Evolutionary conservation across 192 early-diverging fungal species (phyloP).

Genomic region (Podochytrium sp.): DNA sequence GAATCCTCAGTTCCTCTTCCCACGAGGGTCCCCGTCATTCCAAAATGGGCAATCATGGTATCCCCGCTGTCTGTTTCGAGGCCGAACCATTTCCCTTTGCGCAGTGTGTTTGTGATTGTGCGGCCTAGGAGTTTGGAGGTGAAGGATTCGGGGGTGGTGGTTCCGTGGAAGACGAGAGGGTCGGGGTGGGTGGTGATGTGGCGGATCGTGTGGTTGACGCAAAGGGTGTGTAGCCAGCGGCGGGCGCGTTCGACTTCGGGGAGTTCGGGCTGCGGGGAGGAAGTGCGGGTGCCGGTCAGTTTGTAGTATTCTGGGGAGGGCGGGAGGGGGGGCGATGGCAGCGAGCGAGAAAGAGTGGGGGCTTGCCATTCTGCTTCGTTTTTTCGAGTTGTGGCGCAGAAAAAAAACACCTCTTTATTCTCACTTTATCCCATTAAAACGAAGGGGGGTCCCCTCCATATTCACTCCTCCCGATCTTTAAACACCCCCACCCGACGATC

Average conservation of each 20-base stretch:
- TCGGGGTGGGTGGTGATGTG: conserved; percentile 36
- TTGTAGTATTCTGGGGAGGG: too few relatives aligned
- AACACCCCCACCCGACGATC: too few relatives aligned
- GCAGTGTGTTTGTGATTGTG: conserved; percentile 63
- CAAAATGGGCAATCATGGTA: conserved; percentile 69
- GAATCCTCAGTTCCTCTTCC: too few relatives aligned
- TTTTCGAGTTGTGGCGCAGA: too few relatives aligned
- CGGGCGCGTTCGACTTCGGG: conserved; percentile 75
- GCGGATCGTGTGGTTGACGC: conserved; percentile 55
- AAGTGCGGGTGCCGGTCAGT: too few relatives aligned
- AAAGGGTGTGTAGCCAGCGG: conserved; percentile 53
- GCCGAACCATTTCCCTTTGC: conserved; percentile 79
- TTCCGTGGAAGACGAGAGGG: conserved; percentile 36
- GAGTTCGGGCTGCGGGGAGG: conserved; percentile 64
- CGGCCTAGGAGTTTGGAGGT: conserved; percentile 44
- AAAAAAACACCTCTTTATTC: too few relatives aligned
- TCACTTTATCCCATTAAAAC: too few relatives aligned
- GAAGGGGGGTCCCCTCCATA: too few relatives aligned
- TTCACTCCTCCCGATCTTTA: too few relatives aligned
- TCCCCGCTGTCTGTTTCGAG: conserved; percentile 47
- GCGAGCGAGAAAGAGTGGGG: too few relatives aligned
- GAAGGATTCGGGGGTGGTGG: conserved; percentile 31
- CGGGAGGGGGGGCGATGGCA: too few relatives aligned
- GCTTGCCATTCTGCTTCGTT: too few relatives aligned
- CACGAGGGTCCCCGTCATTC: conserved; percentile 41